Conservation (phyloP, 139 green algal species). For the Chlamydomonas urium region DNA sequence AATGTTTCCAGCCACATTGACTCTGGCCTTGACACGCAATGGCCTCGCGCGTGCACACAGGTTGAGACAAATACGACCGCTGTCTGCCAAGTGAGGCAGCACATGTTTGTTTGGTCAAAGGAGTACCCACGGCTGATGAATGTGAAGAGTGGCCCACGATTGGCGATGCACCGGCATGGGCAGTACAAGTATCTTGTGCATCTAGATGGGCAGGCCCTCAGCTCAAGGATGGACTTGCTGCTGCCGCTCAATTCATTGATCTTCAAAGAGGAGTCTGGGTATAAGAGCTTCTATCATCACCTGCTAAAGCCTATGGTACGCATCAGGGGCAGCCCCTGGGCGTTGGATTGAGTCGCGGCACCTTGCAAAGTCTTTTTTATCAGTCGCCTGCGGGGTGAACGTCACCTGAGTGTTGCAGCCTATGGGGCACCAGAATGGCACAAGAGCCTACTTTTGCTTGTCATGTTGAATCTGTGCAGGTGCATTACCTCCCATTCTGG, state of each 20-base stretch:
- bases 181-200: constrained; percentile 25
- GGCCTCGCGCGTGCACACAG: too few species aligned
- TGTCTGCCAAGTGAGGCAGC: constrained; percentile 27
- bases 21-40: too few species aligned
- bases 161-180: constrained; percentile 12
- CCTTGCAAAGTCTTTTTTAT: too few species aligned
- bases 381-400: too few species aligned
- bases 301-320: constrained; percentile 20
- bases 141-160: constrained; percentile 17
- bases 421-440: too few species aligned
- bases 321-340: background rate
- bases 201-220: constrained; percentile 24
- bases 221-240: constrained; percentile 33
- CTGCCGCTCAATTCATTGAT: constrained; percentile 31
- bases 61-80: constrained; percentile 9
- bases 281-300: constrained; percentile 38
- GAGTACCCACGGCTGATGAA: constrained; percentile 15
- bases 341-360: too few species aligned
- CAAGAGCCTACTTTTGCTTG: too few species aligned
- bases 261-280: constrained; percentile 39
- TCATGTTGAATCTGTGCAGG: background rate
- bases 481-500: constrained; percentile 24
- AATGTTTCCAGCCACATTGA: too few species aligned
- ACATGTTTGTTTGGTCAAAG: constrained; percentile 7
- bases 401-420: too few species aligned